Base-by-base conservation (phyloP, 2,329 filamentous ascomycete species). In the Cladosporium oxysporum region DNA sequence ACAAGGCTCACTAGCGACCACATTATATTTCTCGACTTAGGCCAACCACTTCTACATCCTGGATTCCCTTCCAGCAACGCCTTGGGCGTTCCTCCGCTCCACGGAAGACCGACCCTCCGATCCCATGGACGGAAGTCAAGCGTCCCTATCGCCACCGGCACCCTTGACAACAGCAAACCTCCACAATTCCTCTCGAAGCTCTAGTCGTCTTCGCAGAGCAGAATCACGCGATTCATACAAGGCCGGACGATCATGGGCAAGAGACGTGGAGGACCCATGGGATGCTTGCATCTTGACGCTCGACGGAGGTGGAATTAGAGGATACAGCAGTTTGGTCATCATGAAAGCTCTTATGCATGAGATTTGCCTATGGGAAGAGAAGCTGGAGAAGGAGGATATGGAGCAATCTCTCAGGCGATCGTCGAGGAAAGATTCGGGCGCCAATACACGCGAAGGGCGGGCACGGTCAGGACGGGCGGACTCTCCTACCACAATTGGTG, bases 281-380 rank as follows among this genome's bases (percentile, higher is more conserved):
- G 78, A 81, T 61, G 80, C 82, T 62, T 77, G 80, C 41, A 83
- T 83, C 50, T 70, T 83, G 62, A 82, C 81, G 0, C 71, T 82
- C 49, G 78, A 84, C 73, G 82, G 83, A 59, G 82, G 83, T 41
- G 82, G 83, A 7, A 83, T 84, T 47, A 76, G 83, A 65, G 82
- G 82, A 66, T 84, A 83, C 74, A 81, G 81, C 64, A 82, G 79
- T 70, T 76, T 84, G 53, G 71, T 83, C 60, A 84, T 84, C 29
- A 71, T 84, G 50, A 75, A 82, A 69, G 77, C 74, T 21, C 75
- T 84, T 66, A 83, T 84, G 81, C 80, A 80, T 70, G 79, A 83
- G 68, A 73, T 84, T 53, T 79, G 79, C 67, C 53, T 75, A 69
- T 82, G 79, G 74, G 82, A 83, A 71, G 71, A 74, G 63, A 76